Evolutionary conservation across 2,329 filamentous ascomycete species (phyloP).

Genomic region (Neoascochyta sp.): DNA sequence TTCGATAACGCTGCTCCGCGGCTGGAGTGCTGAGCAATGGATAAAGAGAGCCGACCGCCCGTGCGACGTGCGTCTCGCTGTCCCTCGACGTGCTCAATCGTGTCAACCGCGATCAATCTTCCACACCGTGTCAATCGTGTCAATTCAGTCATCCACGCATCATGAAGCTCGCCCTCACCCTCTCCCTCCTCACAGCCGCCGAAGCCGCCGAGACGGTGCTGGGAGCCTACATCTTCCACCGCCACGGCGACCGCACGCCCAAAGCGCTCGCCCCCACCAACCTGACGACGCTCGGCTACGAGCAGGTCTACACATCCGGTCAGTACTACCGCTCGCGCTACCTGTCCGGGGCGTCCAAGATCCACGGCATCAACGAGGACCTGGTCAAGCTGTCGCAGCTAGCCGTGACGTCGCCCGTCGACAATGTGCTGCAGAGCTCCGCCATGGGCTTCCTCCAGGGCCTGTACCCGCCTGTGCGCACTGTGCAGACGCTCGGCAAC

Average conservation of each 20-base stretch:
- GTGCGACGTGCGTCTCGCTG: too few species aligned
- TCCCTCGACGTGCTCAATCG: too few species aligned
- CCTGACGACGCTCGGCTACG: constrained; percentile 76
- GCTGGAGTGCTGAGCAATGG: too few species aligned
- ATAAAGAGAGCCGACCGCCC: too few species aligned
- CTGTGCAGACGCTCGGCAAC: constrained; percentile 64
- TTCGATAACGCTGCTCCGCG: too few species aligned
- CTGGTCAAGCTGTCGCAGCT: constrained; percentile 68
- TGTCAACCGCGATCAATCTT: too few species aligned
- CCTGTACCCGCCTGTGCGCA: constrained; percentile 71
- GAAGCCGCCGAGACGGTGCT: constrained; percentile 63
- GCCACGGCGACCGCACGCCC: constrained; percentile 83
- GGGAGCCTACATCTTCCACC: constrained; percentile 81
- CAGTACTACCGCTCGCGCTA: constrained; percentile 74
- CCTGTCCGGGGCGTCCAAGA: constrained; percentile 59
- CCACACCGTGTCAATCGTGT: too few species aligned
- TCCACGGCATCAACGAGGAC: constrained; percentile 64
- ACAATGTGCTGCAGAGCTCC: constrained; percentile 76
- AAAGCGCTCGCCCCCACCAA: constrained; percentile 69
- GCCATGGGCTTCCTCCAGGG: constrained; percentile 78
- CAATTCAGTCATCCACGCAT: constrained; percentile 11
- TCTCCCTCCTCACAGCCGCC: constrained; percentile 25
- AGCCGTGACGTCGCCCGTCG: constrained; percentile 65
- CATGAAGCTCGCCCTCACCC: constrained; percentile 29
- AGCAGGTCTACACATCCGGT: constrained; percentile 69